Evolutionary conservation across 148 eudicot species (phyloP).

Genomic region (Heliosperma pusillum): DNA sequence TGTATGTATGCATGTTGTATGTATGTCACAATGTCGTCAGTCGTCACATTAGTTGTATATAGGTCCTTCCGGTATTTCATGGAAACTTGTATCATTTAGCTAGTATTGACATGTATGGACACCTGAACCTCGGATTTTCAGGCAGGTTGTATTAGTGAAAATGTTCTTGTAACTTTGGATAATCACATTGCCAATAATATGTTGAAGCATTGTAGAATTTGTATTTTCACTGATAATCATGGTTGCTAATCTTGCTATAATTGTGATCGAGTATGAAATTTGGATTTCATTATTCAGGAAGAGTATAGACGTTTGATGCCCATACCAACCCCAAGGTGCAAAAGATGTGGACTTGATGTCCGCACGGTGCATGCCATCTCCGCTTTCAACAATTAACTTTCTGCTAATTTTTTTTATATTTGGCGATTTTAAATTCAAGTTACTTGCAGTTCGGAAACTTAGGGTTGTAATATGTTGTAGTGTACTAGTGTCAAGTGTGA

Average conservation of each 20-base stretch:
- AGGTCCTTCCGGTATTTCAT: constrained; percentile 24
- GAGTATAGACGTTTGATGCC: no score
- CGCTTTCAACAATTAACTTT: no score
- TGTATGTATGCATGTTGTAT: not conserved
- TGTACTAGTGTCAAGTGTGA: no score
- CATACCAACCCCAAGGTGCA: no score
- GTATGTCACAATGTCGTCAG: constrained; percentile 12
- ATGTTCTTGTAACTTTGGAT: constrained; percentile 16
- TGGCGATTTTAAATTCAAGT: no score
- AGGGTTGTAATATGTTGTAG: no score
- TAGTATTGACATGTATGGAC: constrained; percentile 8
- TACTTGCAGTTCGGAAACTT: no score
- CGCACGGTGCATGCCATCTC: no score
- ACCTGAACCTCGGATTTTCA: constrained; percentile 5
- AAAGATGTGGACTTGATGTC: no score
- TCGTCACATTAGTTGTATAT: constrained; percentile 24
- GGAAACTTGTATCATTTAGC: constrained; percentile 26
- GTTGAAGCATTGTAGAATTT: not conserved
- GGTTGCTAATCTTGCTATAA: not conserved
- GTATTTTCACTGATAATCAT: no score
- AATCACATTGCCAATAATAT: constrained; percentile 19
- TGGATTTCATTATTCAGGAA: not conserved
- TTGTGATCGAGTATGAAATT: not conserved
- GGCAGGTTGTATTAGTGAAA: constrained; percentile 13
- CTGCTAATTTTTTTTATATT: no score